These are phyloP conservation scores for Zymoseptoria pseudotritici DNA, from an alignment of 2,329 filamentous ascomycete genomes.

Conservation along the genomic window DNA sequence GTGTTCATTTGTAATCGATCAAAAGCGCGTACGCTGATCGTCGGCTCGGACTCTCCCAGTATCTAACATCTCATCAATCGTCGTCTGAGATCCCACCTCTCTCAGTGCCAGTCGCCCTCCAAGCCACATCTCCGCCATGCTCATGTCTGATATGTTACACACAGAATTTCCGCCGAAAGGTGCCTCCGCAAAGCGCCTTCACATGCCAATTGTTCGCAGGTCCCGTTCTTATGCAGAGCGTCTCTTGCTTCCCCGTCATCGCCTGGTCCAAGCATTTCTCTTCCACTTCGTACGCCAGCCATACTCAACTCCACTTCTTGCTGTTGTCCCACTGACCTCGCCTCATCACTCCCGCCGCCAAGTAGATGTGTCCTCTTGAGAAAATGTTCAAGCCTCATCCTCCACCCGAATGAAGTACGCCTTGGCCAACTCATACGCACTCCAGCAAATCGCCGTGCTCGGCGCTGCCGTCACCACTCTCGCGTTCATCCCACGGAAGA, in stretches of 20 bases:
- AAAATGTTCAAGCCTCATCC: conserved; percentile 16
- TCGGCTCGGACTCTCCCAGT: not conserved
- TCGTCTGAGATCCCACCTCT: no score
- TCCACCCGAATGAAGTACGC: conserved; percentile 52
- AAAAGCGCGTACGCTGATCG: not conserved
- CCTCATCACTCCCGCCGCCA: not conserved
- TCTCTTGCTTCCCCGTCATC: not conserved
- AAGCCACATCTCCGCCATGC: no score
- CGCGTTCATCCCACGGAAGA: conserved; percentile 87
- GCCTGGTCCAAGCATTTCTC: not conserved
- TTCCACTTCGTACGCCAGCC: not conserved
- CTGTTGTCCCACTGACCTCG: not conserved
- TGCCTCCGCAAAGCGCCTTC: no score
- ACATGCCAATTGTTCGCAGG: no score
- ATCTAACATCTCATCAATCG: not conserved
- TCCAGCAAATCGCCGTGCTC: conserved; percentile 99
- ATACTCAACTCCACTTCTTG: not conserved
- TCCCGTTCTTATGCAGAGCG: no score
- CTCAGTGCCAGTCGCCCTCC: no score
- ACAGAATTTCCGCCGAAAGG: no score
- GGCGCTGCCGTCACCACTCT: conserved; percentile 95
- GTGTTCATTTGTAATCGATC: not conserved
- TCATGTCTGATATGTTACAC: not conserved
- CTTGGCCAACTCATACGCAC: conserved; percentile 61
- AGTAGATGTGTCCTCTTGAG: not conserved